Base-by-base conservation (phyloP, 805 yeast species). In the Kluyveromyces siamensis region DNA sequence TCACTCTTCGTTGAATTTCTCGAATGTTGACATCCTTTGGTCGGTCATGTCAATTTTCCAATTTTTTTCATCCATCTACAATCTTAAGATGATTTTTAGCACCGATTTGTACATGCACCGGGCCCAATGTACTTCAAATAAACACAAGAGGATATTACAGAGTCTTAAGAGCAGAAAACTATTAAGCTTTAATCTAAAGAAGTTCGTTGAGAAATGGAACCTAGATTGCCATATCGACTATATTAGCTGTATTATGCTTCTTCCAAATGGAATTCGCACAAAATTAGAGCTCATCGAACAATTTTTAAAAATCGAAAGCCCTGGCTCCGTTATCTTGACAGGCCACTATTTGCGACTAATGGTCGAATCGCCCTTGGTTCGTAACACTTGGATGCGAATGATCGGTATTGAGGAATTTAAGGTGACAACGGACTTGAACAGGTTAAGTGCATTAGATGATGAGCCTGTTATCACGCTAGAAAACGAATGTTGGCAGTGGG, bases 321-420 rank as follows among this genome's bases (percentile, higher is more conserved):
- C 52, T 2, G 50, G 59, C 0, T 59, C 66, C 7, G 18, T 68
- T 1, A 43, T 47, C 1, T 18, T 69, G 0, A 48, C 46, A 13
- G 64, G 74, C 2, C 62, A 62, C 2, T 67, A 71, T 44, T 46
- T 69, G 2, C 65, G 84, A 44, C 47, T 75, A 4, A 68, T 80
- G 50, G 76, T 76, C 1, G 79, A 76, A 45, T 79, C 84, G 0
- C 82, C 84, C 1, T 65, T 73, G 0, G 52, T 68, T 1, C 63
- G 68, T 2, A 70, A 67, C 2, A 63, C 60, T 42, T 81, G 85
- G 85, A 65, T 73, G 16, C 64, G 83, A 44, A 55, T 81, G 36
- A 37, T 72, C 2, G 66, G 74, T 36, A 57, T 73, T 36, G 73
- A 72, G 38, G 64, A 68, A 17, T 70, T 60, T 27, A 52, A 57